A percentile compares a stretch with the other conserved stretches of the same genome.
Conservation (phyloP, 1,139 yeast genomes). For the Saccharomyces uvarum region DNA sequence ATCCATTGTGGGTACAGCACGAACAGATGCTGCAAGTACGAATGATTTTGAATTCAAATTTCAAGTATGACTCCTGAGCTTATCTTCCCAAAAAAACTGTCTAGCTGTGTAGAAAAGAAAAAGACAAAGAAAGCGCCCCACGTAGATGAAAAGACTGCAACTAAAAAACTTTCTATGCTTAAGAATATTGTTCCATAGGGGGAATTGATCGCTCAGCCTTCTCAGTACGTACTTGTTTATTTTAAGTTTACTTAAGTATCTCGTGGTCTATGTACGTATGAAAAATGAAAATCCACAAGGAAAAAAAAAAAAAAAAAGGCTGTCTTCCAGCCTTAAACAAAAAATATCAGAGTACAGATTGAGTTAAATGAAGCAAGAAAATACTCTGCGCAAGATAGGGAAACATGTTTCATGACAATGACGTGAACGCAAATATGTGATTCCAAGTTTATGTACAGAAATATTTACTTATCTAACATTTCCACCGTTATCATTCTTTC, state of each 20-base stretch:
- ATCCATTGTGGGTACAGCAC: background rate
- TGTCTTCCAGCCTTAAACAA: background rate
- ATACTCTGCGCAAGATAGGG: background rate
- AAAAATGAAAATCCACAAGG: background rate
- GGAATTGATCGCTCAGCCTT: background rate
- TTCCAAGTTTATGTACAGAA: background rate
- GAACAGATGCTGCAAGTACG: background rate
- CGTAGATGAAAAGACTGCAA: background rate
- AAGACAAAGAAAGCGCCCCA: background rate
- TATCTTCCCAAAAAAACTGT: background rate
- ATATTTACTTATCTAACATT: background rate
- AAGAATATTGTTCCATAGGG: background rate
- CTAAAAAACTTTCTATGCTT: background rate
- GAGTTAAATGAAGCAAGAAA: background rate
- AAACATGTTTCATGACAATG: background rate
- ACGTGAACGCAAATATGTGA: background rate
- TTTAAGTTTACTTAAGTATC: background rate
- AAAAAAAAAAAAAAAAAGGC: background rate
- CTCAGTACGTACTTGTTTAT: background rate
- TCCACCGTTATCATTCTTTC: slow-evolving; percentile 1
- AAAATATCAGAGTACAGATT: background rate
- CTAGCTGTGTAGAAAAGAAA: background rate
- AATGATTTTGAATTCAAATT: background rate
- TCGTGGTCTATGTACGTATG: background rate
- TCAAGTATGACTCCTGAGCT: background rate